Evolutionary conservation across 1,284 basidiomycete genomes (phyloP).

Genomic region (Taiwanofungus camphoratus): DNA sequence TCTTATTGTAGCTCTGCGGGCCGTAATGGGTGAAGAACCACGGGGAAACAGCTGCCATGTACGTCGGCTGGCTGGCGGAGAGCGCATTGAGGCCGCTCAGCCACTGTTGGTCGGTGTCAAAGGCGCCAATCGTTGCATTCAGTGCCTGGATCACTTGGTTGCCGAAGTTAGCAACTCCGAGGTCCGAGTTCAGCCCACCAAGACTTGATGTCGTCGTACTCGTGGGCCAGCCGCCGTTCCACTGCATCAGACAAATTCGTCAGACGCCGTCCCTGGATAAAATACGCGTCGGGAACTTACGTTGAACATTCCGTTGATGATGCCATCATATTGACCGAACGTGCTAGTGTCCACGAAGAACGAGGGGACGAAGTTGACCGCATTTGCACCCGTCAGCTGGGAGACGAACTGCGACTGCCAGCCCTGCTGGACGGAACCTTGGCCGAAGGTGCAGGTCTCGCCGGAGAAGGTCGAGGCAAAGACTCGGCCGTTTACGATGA

Average conservation of each 20-base stretch:
- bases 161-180: slow-evolving; percentile 3
- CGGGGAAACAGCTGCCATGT: slow-evolving; percentile 33
- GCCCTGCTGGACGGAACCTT: slow-evolving; percentile 40
- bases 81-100: slow-evolving; percentile 22
- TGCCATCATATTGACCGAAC: slow-evolving; percentile 41
- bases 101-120: slow-evolving; percentile 40
- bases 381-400: slow-evolving; percentile 39
- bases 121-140: slow-evolving; percentile 34
- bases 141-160: slow-evolving; percentile 32
- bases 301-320: slow-evolving; percentile 59
- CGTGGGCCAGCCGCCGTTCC: slow-evolving; percentile 62
- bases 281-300: slow-evolving; percentile 31
- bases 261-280: too few relatives aligned
- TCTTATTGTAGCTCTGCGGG: slow-evolving; percentile 69
- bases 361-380: slow-evolving; percentile 59
- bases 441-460: slow-evolving; percentile 70
- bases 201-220: background rate
- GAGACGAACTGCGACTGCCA: slow-evolving; percentile 55
- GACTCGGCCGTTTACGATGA: slow-evolving; percentile 50
- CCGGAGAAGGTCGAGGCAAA: slow-evolving; percentile 79
- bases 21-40: slow-evolving; percentile 79
- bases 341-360: slow-evolving; percentile 56
- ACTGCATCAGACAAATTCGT: slow-evolving; percentile 31
- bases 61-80: slow-evolving; percentile 18
- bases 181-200: slow-evolving; percentile 7